Base-by-base conservation (phyloP, 352 stramenopile genomes). In the Phytophthora sp. region DNA sequence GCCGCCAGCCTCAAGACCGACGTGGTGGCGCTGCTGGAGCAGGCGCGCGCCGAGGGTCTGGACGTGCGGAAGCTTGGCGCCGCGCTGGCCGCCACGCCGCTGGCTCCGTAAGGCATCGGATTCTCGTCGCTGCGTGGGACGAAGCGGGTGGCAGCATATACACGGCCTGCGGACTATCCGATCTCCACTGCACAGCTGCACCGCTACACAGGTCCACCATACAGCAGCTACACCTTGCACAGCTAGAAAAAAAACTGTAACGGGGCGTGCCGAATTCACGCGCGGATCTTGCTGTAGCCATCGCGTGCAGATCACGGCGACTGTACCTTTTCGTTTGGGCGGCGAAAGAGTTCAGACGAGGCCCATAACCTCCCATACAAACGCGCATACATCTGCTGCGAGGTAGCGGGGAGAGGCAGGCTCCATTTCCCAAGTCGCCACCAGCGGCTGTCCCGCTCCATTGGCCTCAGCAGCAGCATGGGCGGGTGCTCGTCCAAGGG, bases 21-120 rank as follows among this genome's bases (percentile, higher is more conserved):
- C 53, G 58, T 95, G 39, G 72, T 89, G 26, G 63, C 73, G n/a
- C 54, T 95, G 41, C 74, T 95, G 27, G 83, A 91, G 20, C 69
- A 88, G 31, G 87, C 87, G 5, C 76, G 76, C n/a, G 73, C 66
- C 18, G 70, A 93, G 54, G 84, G 79, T 13, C 41, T 95, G 4
- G 84, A 95, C 65, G 73, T 93, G 15, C 72, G 73, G 11, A 87
- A 84, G 30, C 56, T 94, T 6, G 77, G 63, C 4, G 54, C 51
- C 1, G 71, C 73, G 13, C 57, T 91, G 1, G 24, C 66, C 1
- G 31, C 39, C 6, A 48, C 18, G 3, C 24, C 34, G 15, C 28
- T 65, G 7, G 62, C 57, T 26, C n/a, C 46, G 2, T 54, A 49
- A 15, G n/a, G n/a, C n/a, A n/a, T n/a, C n/a, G n/a, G n/a, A n/a